Conservation (phyloP, 805 yeast genomes). For the Kurtzmaniella fragi region DNA sequence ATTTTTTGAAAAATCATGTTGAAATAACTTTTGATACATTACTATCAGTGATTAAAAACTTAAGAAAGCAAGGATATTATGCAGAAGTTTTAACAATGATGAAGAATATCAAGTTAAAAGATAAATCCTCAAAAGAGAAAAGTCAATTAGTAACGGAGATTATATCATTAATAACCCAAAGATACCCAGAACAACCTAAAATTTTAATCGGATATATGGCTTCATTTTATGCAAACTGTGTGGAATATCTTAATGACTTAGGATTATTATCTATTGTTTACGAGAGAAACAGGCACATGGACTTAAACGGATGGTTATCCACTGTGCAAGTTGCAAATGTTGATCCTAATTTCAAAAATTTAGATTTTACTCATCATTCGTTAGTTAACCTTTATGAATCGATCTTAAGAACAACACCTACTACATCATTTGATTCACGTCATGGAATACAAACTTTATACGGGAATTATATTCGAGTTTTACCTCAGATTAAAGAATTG, state of each 20-base stretch:
- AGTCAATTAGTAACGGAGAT: conserved; percentile 23
- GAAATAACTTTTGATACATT: conserved; percentile 19
- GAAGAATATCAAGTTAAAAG: conserved; percentile 23
- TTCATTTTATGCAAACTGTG: conserved; percentile 18
- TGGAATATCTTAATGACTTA: conserved; percentile 21
- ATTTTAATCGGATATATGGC: conserved; percentile 33
- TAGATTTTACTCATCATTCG: conserved; percentile 13
- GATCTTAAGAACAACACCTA: conserved; percentile 8
- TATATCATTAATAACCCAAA: conserved; percentile 22
- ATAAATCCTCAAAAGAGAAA: conserved; percentile 13
- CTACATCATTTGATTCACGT: not conserved
- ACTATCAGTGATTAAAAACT: conserved; percentile 22
- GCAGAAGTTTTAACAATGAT: conserved; percentile 32
- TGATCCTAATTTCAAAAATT: conserved; percentile 20
- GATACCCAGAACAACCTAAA: conserved; percentile 28
- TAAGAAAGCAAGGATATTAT: conserved; percentile 21
- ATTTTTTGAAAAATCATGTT: conserved; percentile 23
- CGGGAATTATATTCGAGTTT: not conserved
- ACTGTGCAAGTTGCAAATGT: conserved; percentile 25
- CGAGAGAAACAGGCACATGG: conserved; percentile 7
- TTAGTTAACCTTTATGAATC: conserved; percentile 22
- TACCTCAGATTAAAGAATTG: not conserved
- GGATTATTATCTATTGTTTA: conserved; percentile 20
- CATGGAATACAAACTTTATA: not conserved
- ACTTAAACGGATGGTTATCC: not conserved